Percentiles rank a stretch among this genome's conserved stretches.
Conservation (phyloP, 305 asterid species). For the Solanum chacoense region DNA sequence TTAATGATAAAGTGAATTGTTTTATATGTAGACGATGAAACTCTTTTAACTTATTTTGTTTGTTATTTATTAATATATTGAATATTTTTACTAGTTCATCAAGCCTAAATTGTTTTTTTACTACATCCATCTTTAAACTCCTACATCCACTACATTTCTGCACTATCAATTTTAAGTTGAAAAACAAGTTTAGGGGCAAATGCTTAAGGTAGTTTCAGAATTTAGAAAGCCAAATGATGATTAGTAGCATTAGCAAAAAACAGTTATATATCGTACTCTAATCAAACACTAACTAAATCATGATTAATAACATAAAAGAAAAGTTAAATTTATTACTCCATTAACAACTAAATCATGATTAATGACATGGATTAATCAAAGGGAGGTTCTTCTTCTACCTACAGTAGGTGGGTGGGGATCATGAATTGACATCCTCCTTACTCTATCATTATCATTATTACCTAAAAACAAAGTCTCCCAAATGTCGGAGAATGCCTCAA, state of each 20-base stretch:
- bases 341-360: not conserved
- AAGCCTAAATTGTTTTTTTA: not conserved
- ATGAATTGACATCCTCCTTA: not conserved
- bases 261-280: not conserved
- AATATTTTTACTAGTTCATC: not conserved
- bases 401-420: not conserved
- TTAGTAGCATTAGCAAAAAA: not conserved
- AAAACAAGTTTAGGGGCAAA: not conserved
- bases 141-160: not conserved
- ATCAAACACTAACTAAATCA: not conserved
- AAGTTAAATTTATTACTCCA: not conserved
- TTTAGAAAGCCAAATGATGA: not conserved
- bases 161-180: not conserved
- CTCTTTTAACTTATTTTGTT: not conserved
- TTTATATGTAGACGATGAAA: not conserved
- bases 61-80: not conserved
- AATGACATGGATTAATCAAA: not conserved
- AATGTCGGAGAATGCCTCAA: slow-evolving; percentile 51
- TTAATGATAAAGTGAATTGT: not conserved
- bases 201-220: not conserved
- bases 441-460: not conserved
- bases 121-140: not conserved
- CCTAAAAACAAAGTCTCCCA: slow-evolving; percentile 41
- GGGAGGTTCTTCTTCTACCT: not conserved
- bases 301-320: not conserved